Percentiles rank a stretch among this genome's conserved stretches.
Conservation (phyloP, 1,284 basidiomycete species). For the Ceratobasidium sp. region DNA sequence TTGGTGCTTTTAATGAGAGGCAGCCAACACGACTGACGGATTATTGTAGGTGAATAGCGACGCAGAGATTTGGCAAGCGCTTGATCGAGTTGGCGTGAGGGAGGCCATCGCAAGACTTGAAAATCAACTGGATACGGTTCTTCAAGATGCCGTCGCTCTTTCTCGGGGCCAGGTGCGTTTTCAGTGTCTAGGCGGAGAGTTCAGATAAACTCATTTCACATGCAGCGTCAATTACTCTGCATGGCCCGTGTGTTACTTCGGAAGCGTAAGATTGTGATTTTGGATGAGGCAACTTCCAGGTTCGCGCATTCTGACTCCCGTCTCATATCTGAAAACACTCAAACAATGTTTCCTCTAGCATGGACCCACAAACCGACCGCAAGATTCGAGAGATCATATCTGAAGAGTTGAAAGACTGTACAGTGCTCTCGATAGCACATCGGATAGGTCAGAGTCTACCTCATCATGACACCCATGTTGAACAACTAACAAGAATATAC, state of each 20-base stretch:
- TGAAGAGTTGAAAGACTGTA: neutral
- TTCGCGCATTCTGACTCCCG: neutral
- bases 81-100: slow-evolving; percentile 11
- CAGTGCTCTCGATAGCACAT: slow-evolving; percentile 8
- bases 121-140: neutral
- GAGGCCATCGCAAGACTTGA: neutral
- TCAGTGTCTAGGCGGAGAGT: no score
- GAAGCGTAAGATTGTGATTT: slow-evolving; percentile 17
- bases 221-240: slow-evolving; percentile 2
- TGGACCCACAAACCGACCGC: slow-evolving; percentile 9
- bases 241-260: no score
- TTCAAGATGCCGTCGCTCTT: neutral
- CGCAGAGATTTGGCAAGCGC: slow-evolving; percentile 21
- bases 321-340: neutral
- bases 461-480: neutral
- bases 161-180: slow-evolving; percentile 10
- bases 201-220: neutral
- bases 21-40: neutral
- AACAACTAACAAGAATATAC: neutral
- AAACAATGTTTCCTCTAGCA: neutral
- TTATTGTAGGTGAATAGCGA: neutral
- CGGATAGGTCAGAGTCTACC: neutral
- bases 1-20: neutral
- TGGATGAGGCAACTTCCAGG: slow-evolving; percentile 10
- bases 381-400: neutral